Evolutionary conservation across 495 filamentous ascomycete genomes (phyloP).

Genomic region (Chlorociboria aeruginascens): DNA sequence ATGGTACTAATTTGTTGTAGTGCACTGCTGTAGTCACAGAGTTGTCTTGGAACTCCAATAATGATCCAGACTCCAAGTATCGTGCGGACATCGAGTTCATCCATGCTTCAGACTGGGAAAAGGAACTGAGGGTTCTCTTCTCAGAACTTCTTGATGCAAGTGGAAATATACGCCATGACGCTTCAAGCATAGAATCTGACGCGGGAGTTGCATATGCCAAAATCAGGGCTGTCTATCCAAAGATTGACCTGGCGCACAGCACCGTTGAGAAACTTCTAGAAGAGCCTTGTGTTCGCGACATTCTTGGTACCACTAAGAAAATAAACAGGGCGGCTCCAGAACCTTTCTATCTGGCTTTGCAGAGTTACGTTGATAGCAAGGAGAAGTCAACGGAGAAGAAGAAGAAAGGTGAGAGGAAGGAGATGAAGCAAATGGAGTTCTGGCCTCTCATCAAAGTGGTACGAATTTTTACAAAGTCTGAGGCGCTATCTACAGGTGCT

Average conservation of each 20-base stretch:
- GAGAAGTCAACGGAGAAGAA: constrained; percentile 30
- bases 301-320: constrained; percentile 36
- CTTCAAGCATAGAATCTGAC: constrained; percentile 8
- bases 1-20: too few species aligned
- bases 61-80: constrained; percentile 35
- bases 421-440: constrained; percentile 34
- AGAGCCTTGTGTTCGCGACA: constrained; percentile 24
- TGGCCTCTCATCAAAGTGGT: constrained; percentile 63
- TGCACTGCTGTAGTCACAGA: constrained; percentile 57
- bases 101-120: constrained; percentile 38
- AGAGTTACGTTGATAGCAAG: constrained; percentile 40
- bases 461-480: constrained; percentile 43
- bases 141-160: constrained; percentile 37
- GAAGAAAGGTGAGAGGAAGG: constrained; percentile 22
- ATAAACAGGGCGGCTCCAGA: constrained; percentile 25
- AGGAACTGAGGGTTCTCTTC: constrained; percentile 39
- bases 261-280: constrained; percentile 28
- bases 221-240: constrained; percentile 50
- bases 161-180: constrained; percentile 18
- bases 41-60: constrained; percentile 45
- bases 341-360: constrained; percentile 36
- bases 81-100: constrained; percentile 57
- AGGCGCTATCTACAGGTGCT: constrained; percentile 46
- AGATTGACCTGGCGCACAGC: constrained; percentile 32
- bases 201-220: constrained; percentile 45